These are phyloP conservation scores for Niveomyces coronatus DNA, from an alignment of 2,329 filamentous ascomycete genomes.

Conservation along the genomic window DNA sequence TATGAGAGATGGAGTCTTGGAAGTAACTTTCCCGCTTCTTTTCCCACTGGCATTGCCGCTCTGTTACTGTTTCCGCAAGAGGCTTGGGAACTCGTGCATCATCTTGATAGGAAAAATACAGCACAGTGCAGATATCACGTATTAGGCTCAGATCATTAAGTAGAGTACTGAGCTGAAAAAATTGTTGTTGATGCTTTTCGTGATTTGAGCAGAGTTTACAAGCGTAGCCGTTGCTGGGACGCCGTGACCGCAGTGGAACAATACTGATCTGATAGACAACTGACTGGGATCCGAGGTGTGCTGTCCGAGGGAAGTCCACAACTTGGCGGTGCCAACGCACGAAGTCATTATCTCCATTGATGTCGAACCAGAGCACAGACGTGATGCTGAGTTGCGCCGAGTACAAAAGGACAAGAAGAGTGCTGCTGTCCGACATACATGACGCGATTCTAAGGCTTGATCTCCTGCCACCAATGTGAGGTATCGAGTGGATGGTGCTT, in stretches of 20 bases:
- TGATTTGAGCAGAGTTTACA: slow-evolving; percentile 21
- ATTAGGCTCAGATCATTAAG: slow-evolving; percentile 32
- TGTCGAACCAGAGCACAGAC: slow-evolving; percentile 26
- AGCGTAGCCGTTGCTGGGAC: slow-evolving; percentile 4
- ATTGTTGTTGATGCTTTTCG: slow-evolving; percentile 24
- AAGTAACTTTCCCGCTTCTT: slow-evolving; percentile 20
- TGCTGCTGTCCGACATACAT: slow-evolving; percentile 12
- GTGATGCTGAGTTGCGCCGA: slow-evolving; percentile 22
- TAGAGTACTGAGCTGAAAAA: slow-evolving; percentile 38
- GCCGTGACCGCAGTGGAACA: slow-evolving; percentile 17
- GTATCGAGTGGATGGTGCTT: slow-evolving; percentile 5
- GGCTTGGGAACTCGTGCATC: slow-evolving; percentile 19
- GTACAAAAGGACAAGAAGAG: slow-evolving; percentile 24
- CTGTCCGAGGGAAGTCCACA: slow-evolving; percentile 16
- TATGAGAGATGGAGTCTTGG: slow-evolving; percentile 26
- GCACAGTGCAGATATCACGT: slow-evolving; percentile 26
- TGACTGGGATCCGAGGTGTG: slow-evolving; percentile 4
- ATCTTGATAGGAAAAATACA: slow-evolving; percentile 15
- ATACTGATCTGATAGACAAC: slow-evolving; percentile 19
- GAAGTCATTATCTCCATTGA: slow-evolving; percentile 13
- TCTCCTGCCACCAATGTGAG: background rate
- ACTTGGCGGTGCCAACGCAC: slow-evolving; percentile 30
- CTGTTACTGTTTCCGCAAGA: slow-evolving; percentile 16
- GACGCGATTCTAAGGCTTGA: slow-evolving; percentile 18
- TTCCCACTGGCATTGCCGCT: slow-evolving; percentile 18